Evolutionary conservation across 1,284 basidiomycete species (phyloP).

Genomic region (Cutaneotrichosporon mucoides): DNA sequence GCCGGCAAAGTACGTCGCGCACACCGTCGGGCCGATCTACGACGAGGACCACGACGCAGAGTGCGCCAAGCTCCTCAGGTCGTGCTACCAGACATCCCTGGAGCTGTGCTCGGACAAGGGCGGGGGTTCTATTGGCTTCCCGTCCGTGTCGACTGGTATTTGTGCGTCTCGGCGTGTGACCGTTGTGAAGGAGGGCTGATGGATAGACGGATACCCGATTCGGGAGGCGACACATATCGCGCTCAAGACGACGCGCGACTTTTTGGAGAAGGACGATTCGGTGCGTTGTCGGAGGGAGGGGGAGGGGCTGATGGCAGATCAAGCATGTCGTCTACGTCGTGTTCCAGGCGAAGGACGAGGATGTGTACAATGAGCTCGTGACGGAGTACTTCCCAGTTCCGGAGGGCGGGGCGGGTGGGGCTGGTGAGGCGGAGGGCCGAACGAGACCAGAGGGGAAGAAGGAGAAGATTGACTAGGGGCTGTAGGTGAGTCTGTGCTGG

Average conservation of each 20-base stretch:
- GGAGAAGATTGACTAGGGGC: too few relatives aligned
- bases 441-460: too few relatives aligned
- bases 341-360: slow-evolving; percentile 39
- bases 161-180: slow-evolving; percentile 31
- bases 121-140: slow-evolving; percentile 61
- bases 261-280: slow-evolving; percentile 29
- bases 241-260: slow-evolving; percentile 35
- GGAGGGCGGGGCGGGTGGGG: not conserved
- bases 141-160: slow-evolving; percentile 35
- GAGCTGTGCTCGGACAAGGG: slow-evolving; percentile 60
- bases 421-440: not conserved
- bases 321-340: slow-evolving; percentile 44
- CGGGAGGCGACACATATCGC: slow-evolving; percentile 43
- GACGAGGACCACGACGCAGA: slow-evolving; percentile 48
- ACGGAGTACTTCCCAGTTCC: slow-evolving; percentile 4
- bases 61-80: slow-evolving; percentile 59
- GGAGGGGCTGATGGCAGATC: slow-evolving; percentile 24
- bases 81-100: slow-evolving; percentile 68
- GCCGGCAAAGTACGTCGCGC: slow-evolving; percentile 70
- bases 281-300: slow-evolving; percentile 18
- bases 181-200: slow-evolving; percentile 1
- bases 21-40: slow-evolving; percentile 87
- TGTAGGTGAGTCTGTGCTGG: too few relatives aligned
- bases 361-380: slow-evolving; percentile 30
- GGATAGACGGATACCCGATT: slow-evolving; percentile 47